A percentile compares a stretch with the other conserved stretches of the same genome.
Conservation (phyloP, 2,329 filamentous ascomycete genomes). For the Harringtonia lauricola region DNA sequence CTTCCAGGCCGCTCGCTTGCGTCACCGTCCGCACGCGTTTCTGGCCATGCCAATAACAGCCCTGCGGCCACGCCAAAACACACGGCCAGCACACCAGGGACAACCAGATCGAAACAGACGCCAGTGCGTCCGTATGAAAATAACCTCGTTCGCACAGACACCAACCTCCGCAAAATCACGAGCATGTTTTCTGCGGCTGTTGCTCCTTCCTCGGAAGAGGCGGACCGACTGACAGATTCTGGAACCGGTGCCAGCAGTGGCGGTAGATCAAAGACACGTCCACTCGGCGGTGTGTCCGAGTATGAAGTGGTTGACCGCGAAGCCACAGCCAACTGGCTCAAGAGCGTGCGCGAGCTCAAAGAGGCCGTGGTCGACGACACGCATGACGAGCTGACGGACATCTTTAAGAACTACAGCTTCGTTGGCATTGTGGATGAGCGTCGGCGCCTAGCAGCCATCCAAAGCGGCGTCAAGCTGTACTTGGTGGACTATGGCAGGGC, state of each 20-base stretch:
- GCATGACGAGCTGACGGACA: slow-evolving; percentile 77
- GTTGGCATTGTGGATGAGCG: slow-evolving; percentile 85
- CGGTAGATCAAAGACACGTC: neutral
- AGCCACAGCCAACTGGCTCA: slow-evolving; percentile 59
- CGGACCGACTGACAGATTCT: too few species aligned
- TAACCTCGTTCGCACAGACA: slow-evolving; percentile 82
- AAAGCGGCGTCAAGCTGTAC: slow-evolving; percentile 84
- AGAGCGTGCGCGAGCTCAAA: slow-evolving; percentile 78
- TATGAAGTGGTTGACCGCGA: slow-evolving; percentile 66
- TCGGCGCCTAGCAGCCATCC: slow-evolving; percentile 81
- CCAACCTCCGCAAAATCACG: slow-evolving; percentile 84
- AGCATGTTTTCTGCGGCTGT: slow-evolving; percentile 63
- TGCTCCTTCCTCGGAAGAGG: neutral
- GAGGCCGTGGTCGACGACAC: slow-evolving; percentile 68
- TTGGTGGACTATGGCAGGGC: slow-evolving; percentile 86
- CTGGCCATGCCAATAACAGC: slow-evolving; percentile 12
- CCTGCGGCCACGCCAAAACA: slow-evolving; percentile 14
- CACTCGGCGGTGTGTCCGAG: slow-evolving; percentile 39
- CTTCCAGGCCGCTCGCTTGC: slow-evolving; percentile 52
- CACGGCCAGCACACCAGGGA: slow-evolving; percentile 20
- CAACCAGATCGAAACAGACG: slow-evolving; percentile 21
- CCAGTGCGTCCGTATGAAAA: slow-evolving; percentile 63
- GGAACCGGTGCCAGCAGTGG: slow-evolving; percentile 11
- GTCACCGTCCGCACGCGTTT: neutral
- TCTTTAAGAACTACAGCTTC: slow-evolving; percentile 82